phyloP scores from a whole-genome alignment of 768 basidiomycete species.

The Tephrocybe sp. region DNA sequence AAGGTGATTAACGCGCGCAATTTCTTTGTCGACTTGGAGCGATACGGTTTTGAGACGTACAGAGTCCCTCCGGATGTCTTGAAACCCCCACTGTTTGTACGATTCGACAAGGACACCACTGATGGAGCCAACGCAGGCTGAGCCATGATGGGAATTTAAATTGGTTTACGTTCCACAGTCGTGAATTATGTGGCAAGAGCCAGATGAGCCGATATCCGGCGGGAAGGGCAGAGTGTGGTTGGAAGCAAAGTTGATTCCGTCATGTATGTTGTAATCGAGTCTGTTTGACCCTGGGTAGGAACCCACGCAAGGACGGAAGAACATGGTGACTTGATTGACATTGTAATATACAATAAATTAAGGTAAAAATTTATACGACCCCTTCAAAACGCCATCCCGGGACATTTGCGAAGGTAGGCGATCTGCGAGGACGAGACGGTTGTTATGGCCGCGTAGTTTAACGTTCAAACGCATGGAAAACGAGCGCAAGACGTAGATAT shows the following conservation, averaged over 20 bases:
- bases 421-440: slow-evolving; percentile 48
- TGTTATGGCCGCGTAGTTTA: slow-evolving; percentile 68
- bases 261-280: neutral
- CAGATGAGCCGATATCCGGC: neutral
- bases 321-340: neutral
- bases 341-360: neutral
- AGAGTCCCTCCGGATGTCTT: slow-evolving; percentile 62
- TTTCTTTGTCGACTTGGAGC: slow-evolving; percentile 71
- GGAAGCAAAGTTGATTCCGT: neutral
- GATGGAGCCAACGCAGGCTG: neutral
- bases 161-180: too few relatives aligned
- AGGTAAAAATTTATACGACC: slow-evolving; percentile 28
- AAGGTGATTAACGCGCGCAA: slow-evolving; percentile 84
- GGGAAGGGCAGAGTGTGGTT: neutral
- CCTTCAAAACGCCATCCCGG: slow-evolving; percentile 50
- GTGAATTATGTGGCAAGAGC: neutral
- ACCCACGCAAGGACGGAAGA: neutral
- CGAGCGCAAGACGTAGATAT: slow-evolving; percentile 61
- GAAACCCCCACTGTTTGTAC: slow-evolving; percentile 41
- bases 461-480: slow-evolving; percentile 49
- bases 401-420: slow-evolving; percentile 42
- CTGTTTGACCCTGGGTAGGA: neutral
- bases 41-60: slow-evolving; percentile 73
- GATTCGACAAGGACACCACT: slow-evolving; percentile 11
- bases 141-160: slow-evolving; percentile 2